Evolutionary conservation across 306 rosid species (phyloP), one percentile per base, ranked within the genome.

Genomic region (Castanopsis chinensis): DNA sequence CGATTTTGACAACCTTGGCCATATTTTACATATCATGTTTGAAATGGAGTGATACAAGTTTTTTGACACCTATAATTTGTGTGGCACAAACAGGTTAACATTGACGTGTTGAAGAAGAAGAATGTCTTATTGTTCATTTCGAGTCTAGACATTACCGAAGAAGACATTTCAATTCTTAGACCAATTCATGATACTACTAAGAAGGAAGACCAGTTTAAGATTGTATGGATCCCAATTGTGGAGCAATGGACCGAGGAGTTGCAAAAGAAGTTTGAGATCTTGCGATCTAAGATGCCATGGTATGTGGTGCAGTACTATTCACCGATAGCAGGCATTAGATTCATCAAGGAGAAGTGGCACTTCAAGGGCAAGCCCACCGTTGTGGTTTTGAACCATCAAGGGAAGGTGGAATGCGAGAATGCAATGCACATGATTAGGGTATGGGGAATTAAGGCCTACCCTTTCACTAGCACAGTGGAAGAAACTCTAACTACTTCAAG

Each of bases 171-270:
- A 0, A 54, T 75, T 17, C 61, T 93, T 3, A 63, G 57, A 27
- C 75, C 85, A 6, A 64, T 91, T 12, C 63, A 91, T 53, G 90
- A 90, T 4, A 4, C 14, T 1, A 86, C 77, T 4, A 88, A 85
- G 78, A 82, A 61, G 0, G 78, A 81, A 0, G 69, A 78, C 0
- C 73, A 79, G 5, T 84, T 87, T 37, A 86, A 83, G 75, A 91
- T 93, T 55, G 86, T 93, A 10, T 93, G 98, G 97, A 41, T 91
- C 37, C 96, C 94, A 0, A 69, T 88, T 8, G 93, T 93, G 19
- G 94, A 87, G 52, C 60, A 72, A 52, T 88, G 96, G 93, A 80
- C 19, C 0, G 91, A 88, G 1, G 86, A 87, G 4, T 5, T 77
- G 49, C 69, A 30, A 17, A 88, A 83, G 87, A 89, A 82, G 87